These are phyloP conservation scores for Sungouiozyma ichnusensis DNA, from an alignment of 805 yeast genomes.

Conservation along the genomic window DNA sequence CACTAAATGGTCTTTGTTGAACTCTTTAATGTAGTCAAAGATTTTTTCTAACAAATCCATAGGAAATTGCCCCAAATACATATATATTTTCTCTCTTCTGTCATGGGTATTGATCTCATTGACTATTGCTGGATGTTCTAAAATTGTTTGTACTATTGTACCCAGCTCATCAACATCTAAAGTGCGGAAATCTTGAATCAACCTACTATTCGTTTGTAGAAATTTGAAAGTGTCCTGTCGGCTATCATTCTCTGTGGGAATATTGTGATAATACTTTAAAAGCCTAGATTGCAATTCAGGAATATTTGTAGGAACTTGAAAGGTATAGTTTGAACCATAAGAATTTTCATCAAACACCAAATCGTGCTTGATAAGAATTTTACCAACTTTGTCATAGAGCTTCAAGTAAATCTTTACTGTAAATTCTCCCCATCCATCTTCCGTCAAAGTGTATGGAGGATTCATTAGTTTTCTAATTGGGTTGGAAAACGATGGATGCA, in stretches of 20 bases:
- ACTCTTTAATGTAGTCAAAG: background rate
- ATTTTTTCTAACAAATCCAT: slow-evolving; percentile 9
- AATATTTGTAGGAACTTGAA: slow-evolving; percentile 62
- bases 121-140: slow-evolving; percentile 19
- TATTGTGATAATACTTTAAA: slow-evolving; percentile 52
- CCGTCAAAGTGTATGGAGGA: slow-evolving; percentile 75
- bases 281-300: slow-evolving; percentile 57
- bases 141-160: slow-evolving; percentile 16
- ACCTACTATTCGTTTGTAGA: background rate
- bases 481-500: slow-evolving; percentile 86
- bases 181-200: background rate
- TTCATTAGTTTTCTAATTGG: slow-evolving; percentile 65
- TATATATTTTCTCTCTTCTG: slow-evolving; percentile 14
- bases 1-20: background rate
- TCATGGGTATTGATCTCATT: slow-evolving; percentile 13
- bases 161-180: slow-evolving; percentile 21
- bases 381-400: slow-evolving; percentile 72
- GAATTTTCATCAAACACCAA: slow-evolving; percentile 66
- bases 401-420: slow-evolving; percentile 70
- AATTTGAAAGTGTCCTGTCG: background rate
- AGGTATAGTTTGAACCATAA: slow-evolving; percentile 63
- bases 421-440: slow-evolving; percentile 97
- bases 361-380: slow-evolving; percentile 70
- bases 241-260: background rate
- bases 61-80: slow-evolving; percentile 21